These are phyloP conservation scores for Mycena latifolia DNA, from an alignment of 768 basidiomycete genomes.

Conservation along the genomic window DNA sequence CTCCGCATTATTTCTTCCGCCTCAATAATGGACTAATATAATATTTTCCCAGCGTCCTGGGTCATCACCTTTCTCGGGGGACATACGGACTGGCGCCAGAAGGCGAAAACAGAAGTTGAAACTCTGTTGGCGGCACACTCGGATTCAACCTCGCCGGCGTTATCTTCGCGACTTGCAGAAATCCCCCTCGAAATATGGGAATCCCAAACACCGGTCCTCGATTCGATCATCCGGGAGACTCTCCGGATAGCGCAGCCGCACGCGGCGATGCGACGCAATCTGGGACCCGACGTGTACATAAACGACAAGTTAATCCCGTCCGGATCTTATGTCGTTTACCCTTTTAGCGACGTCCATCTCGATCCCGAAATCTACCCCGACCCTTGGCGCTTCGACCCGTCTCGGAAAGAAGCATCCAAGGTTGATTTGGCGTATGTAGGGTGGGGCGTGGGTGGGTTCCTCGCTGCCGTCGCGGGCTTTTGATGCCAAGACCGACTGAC, in stretches of 20 bases:
- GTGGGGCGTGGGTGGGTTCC: slow-evolving; percentile 83
- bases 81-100: slow-evolving; percentile 73
- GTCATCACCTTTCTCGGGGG: slow-evolving; percentile 78
- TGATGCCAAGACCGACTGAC: slow-evolving; percentile 21
- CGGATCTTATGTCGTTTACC: slow-evolving; percentile 83
- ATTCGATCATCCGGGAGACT: slow-evolving; percentile 81
- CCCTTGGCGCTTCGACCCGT: slow-evolving; percentile 84
- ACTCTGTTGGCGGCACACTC: slow-evolving; percentile 61
- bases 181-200: slow-evolving; percentile 82
- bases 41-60: slow-evolving; percentile 69
- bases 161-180: slow-evolving; percentile 63
- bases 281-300: slow-evolving; percentile 79
- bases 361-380: slow-evolving; percentile 78
- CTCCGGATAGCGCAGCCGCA: slow-evolving; percentile 85
- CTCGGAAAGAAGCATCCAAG: slow-evolving; percentile 57
- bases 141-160: slow-evolving; percentile 44
- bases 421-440: slow-evolving; percentile 75
- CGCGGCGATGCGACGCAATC: slow-evolving; percentile 83
- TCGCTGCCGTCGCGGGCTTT: slow-evolving; percentile 28
- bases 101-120: slow-evolving; percentile 72
- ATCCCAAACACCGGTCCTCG: slow-evolving; percentile 74
- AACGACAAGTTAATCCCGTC: slow-evolving; percentile 78
- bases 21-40: slow-evolving; percentile 4
- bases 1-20: slow-evolving; percentile 20
- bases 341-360: slow-evolving; percentile 85